Base-by-base conservation (phyloP, 495 filamentous ascomycete species). In the Friedmanniomyces simplex region DNA sequence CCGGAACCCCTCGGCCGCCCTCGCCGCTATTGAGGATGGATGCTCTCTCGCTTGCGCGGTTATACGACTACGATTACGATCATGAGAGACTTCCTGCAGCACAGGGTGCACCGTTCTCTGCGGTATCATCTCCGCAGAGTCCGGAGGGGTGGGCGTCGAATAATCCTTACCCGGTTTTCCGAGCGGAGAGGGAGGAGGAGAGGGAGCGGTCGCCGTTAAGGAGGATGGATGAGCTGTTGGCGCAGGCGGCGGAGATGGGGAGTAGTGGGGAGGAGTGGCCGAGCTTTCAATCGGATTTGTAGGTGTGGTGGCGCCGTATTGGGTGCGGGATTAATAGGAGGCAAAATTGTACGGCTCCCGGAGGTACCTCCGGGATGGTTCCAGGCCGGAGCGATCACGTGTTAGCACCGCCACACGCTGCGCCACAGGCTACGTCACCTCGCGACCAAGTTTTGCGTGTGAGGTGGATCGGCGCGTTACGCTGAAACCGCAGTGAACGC, bases 11-110 rank as follows among this genome's bases (percentile, higher is more conserved):
- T 32, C 47, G 21, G 3, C 3, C 45, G 18, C 36, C 11, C 1
- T 51, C 47, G 20, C 55, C 55, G 18, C 28, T 32, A 10, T n/a
- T 52, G 21, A 43, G 46, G 22, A 24, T 58, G 20, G 42, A 58
- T 36, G 22, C 55, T 10, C 47, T 58, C 1, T 26, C 55, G 16
- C 39, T 58, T 3, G 55, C 55, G 18, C 13, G 46, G 20, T 34
- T 58, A 12, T 36, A 58, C 43, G 55, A 58, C 10, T 4, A 32
- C 3, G n/a, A n/a, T n/a, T n/a, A n/a, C n/a, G n/a, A n/a, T n/a
- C n/a, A n/a, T n/a, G n/a, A n/a, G n/a, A n/a, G n/a, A n/a, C n/a
- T n/a, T n/a, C n/a, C n/a, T n/a, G 28, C 28, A 32, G 10, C 28
- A 32, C 28, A 4, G 28, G 28, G 10, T 37, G 54, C 43, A 43